Evolutionary conservation across 2,329 filamentous ascomycete species (phyloP).

Genomic region (Furcasterigmium furcatum): DNA sequence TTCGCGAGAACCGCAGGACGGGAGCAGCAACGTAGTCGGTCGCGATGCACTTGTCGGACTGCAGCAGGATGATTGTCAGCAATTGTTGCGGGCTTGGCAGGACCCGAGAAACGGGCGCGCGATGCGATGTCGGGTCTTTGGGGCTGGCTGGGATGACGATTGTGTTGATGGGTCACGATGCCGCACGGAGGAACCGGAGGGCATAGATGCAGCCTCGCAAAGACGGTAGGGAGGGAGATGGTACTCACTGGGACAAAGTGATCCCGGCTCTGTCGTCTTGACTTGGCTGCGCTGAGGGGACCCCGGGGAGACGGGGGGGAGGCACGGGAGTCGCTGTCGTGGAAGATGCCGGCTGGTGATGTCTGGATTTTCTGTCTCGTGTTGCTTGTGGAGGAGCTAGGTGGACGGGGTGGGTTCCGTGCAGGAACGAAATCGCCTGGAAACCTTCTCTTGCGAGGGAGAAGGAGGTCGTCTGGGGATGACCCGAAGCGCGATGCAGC

Average conservation of each 20-base stretch:
- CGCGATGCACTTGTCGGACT: conserved; percentile 16
- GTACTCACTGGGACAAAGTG: conserved; percentile 9
- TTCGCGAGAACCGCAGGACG: conserved; percentile 9
- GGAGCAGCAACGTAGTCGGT: conserved; percentile 11
- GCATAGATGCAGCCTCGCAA: not conserved
- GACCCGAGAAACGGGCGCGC: not conserved
- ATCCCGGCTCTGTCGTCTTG: conserved; percentile 12
- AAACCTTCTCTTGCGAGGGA: not conserved
- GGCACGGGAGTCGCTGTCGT: not conserved
- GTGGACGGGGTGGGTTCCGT: not conserved
- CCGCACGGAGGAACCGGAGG: no score
- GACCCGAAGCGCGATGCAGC: not conserved
- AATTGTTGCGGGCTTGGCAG: conserved; percentile 3
- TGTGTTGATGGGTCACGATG: no score
- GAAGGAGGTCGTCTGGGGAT: not conserved
- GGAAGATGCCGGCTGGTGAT: not conserved
- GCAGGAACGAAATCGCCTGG: not conserved
- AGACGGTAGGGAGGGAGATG: conserved; percentile 5
- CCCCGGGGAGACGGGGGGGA: conserved; percentile 1
- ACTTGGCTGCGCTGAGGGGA: conserved; percentile 5
- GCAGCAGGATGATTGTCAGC: not conserved
- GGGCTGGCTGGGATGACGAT: not conserved
- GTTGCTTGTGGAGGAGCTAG: no score
- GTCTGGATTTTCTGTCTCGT: not conserved
- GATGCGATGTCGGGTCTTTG: not conserved